These are phyloP conservation scores for Acanthamoeba sp. DNA, from an alignment of 208 protist genomes.

Conservation along the genomic window DNA sequence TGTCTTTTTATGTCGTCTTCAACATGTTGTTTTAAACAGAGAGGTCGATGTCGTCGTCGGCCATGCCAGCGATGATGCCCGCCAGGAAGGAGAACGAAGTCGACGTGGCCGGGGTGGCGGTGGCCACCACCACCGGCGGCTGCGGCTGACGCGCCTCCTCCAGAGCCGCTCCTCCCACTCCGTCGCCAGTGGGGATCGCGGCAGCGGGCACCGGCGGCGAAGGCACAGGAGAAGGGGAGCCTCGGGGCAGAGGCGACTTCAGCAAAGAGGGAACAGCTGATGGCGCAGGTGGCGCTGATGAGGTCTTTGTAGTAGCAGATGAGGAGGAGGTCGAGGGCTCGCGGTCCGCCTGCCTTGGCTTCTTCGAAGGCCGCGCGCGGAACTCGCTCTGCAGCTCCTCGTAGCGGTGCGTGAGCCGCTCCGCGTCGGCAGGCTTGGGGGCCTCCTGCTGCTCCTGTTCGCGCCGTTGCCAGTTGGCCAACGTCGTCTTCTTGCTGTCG, in stretches of 20 bases:
- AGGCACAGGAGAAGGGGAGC: too few relatives aligned
- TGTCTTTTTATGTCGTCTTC: too few relatives aligned
- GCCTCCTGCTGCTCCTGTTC: not conserved
- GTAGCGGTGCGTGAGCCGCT: not conserved
- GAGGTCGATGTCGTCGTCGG: not conserved
- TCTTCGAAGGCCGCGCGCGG: not conserved
- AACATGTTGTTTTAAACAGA: too few relatives aligned
- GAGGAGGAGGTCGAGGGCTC: not conserved
- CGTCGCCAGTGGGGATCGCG: too few relatives aligned
- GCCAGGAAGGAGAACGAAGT: not conserved
- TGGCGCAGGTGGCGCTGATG: too few relatives aligned
- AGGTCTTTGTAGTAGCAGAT: not conserved
- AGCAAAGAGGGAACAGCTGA: too few relatives aligned
- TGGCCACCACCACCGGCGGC: not conserved
- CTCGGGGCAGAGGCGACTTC: too few relatives aligned
- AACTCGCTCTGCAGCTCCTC: not conserved
- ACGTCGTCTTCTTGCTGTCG: not conserved
- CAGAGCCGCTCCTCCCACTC: too few relatives aligned
- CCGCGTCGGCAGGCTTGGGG: not conserved
- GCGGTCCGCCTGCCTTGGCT: not conserved
- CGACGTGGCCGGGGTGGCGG: too few relatives aligned
- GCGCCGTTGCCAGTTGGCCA: not conserved
- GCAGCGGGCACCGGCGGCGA: too few relatives aligned
- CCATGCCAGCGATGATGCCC: not conserved
- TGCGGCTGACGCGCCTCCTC: too few relatives aligned